Conservation (phyloP, 768 basidiomycete genomes). For the Lentinula edodes region DNA sequence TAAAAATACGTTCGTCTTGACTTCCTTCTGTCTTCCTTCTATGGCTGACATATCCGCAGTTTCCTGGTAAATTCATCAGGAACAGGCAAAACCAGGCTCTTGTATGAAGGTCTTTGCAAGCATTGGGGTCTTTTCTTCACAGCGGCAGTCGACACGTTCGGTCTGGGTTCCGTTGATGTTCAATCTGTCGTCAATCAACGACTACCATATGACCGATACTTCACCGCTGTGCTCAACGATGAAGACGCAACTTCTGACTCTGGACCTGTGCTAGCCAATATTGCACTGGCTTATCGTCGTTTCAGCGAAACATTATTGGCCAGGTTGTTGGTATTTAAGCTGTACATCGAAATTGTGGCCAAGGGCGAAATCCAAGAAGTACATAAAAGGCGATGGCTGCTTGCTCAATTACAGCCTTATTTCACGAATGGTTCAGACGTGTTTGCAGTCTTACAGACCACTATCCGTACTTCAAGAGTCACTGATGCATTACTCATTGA, state of each 20-base stretch:
- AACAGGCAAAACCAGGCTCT: background rate
- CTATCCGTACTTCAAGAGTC: too few relatives aligned
- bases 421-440: too few relatives aligned
- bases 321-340: background rate
- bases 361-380: too few relatives aligned
- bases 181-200: background rate
- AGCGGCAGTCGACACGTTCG: background rate
- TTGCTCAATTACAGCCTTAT: too few relatives aligned
- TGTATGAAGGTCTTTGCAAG: background rate
- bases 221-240: background rate
- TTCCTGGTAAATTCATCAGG: background rate
- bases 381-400: too few relatives aligned
- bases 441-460: too few relatives aligned
- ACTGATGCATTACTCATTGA: too few relatives aligned
- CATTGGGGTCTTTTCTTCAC: conserved; percentile 2
- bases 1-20: background rate
- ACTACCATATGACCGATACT: background rate
- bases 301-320: background rate
- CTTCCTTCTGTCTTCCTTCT: too few relatives aligned
- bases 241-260: background rate
- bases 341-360: too few relatives aligned
- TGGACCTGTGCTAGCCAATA: too few relatives aligned
- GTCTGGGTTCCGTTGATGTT: background rate
- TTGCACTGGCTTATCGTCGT: background rate
- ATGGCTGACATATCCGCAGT: too few relatives aligned